These are phyloP conservation scores for Fusarium brachygibbosum DNA, from an alignment of 2,329 filamentous ascomycete genomes.

Conservation along the genomic window DNA sequence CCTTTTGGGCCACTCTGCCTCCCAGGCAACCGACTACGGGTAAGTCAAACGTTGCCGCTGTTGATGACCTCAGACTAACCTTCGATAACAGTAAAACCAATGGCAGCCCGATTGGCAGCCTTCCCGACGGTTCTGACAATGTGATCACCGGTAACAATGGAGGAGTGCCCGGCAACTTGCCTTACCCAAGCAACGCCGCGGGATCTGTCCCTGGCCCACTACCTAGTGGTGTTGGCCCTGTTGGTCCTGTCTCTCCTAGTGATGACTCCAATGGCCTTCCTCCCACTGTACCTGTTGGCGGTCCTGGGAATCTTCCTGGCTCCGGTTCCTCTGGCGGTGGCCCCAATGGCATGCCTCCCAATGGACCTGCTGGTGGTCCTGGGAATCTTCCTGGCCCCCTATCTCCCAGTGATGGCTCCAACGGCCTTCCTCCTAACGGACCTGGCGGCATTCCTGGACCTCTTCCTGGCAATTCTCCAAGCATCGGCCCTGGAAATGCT, in stretches of 20 bases:
- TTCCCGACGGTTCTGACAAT: slow-evolving; percentile 27
- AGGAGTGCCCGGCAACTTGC: slow-evolving; percentile 27
- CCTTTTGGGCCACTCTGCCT: slow-evolving; percentile 51
- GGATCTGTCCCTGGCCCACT: slow-evolving; percentile 35
- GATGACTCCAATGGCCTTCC: slow-evolving; percentile 31
- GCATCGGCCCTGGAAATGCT: slow-evolving; percentile 7
- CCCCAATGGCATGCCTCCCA: too few species aligned
- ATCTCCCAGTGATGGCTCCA: slow-evolving; percentile 24
- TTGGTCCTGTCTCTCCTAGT: slow-evolving; percentile 21
- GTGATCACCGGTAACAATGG: slow-evolving; percentile 30
- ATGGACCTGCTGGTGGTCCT: too few species aligned
- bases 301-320: slow-evolving; percentile 26
- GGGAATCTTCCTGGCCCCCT: too few species aligned
- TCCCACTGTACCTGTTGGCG: slow-evolving; percentile 15
- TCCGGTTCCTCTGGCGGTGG: too few species aligned
- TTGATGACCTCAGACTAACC: slow-evolving; percentile 20
- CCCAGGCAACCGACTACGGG: slow-evolving; percentile 53
- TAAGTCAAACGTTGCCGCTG: slow-evolving; percentile 41
- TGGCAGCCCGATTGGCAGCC: slow-evolving; percentile 21
- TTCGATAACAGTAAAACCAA: slow-evolving; percentile 26
- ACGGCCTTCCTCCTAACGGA: slow-evolving; percentile 27
- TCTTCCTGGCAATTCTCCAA: slow-evolving; percentile 16
- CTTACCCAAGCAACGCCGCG: slow-evolving; percentile 28
- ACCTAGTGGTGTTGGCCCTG: slow-evolving; percentile 18
- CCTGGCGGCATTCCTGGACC: slow-evolving; percentile 20